Evolutionary conservation across 176 grass and related monocot genomes (phyloP).

Genomic region (Aegilops sharonensis): DNA sequence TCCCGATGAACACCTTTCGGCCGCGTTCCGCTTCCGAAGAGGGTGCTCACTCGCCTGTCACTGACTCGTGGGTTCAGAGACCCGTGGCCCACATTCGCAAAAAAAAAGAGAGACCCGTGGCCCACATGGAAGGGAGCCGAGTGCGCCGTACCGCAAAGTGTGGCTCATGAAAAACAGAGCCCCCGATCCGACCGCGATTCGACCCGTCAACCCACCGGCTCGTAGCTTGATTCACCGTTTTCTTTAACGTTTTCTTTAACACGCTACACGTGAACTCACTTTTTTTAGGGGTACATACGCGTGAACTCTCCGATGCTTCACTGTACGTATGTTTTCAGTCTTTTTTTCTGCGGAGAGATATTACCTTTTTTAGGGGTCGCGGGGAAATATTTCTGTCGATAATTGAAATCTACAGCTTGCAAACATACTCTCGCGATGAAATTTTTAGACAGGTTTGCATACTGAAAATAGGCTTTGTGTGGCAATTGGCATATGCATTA

Average conservation of each 20-base stretch:
- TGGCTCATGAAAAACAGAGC: not conserved
- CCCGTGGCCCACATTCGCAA: not conserved
- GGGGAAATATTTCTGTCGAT: not conserved
- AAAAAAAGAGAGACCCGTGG: fast-evolving
- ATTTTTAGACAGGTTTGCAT: no score
- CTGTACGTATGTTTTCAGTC: no score
- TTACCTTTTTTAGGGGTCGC: no score
- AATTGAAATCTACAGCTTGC: not conserved
- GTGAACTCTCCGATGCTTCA: no score
- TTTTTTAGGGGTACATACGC: no score
- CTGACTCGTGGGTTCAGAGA: not conserved
- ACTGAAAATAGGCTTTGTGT: no score
- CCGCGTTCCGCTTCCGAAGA: not conserved
- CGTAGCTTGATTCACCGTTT: not conserved
- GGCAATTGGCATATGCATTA: no score
- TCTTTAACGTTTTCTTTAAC: not conserved
- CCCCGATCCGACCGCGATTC: slow-evolving; percentile 28
- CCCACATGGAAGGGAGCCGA: not conserved
- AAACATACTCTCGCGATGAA: not conserved
- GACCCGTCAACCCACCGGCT: not conserved
- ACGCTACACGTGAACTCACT: not conserved
- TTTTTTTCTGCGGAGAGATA: no score
- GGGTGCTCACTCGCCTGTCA: fast-evolving
- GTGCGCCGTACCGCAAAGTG: fast-evolving
- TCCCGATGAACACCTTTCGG: slow-evolving; percentile 38